phyloP scores from a whole-genome alignment of 2,329 filamentous ascomycete species.

The Claviceps spartinae region DNA sequence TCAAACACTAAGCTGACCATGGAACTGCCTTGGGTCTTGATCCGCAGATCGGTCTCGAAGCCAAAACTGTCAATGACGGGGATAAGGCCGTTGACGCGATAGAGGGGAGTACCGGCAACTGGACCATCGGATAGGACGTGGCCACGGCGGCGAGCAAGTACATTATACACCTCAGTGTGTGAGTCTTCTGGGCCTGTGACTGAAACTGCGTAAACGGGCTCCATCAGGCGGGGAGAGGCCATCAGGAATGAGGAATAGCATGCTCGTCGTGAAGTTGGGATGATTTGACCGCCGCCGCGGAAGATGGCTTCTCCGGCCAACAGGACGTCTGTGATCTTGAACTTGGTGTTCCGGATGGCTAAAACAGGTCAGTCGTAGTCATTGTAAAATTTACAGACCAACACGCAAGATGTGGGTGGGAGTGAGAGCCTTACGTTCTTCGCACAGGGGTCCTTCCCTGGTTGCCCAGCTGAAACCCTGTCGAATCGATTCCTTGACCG shows the following conservation, averaged over 20 bases:
- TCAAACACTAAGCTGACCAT: constrained; percentile 90
- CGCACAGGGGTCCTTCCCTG: constrained; percentile 86
- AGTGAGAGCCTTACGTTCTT: constrained; percentile 63
- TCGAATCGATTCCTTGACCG: constrained; percentile 80
- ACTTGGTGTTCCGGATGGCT: constrained; percentile 96
- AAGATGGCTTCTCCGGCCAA: constrained; percentile 86
- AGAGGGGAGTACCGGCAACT: constrained; percentile 86
- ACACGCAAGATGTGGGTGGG: background rate
- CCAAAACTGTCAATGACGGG: constrained; percentile 96
- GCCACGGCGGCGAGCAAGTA: constrained; percentile 73
- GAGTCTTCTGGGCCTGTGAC: constrained; percentile 89
- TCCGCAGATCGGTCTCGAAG: constrained; percentile 92
- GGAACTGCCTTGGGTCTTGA: constrained; percentile 87
- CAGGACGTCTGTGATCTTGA: constrained; percentile 83
- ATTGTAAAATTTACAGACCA: background rate
- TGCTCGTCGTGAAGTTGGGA: constrained; percentile 81
- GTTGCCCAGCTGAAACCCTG: constrained; percentile 97
- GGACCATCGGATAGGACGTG: constrained; percentile 92
- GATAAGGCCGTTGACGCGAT: constrained; percentile 78
- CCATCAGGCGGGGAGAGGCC: constrained; percentile 92
- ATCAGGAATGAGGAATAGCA: constrained; percentile 96
- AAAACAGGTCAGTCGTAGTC: constrained; percentile 7
- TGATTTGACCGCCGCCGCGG: constrained; percentile 91
- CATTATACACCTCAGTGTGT: constrained; percentile 80
- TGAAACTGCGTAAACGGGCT: constrained; percentile 82